Evolutionary conservation across 768 basidiomycete genomes (phyloP).

Genomic region (Leccinellum albellum): DNA sequence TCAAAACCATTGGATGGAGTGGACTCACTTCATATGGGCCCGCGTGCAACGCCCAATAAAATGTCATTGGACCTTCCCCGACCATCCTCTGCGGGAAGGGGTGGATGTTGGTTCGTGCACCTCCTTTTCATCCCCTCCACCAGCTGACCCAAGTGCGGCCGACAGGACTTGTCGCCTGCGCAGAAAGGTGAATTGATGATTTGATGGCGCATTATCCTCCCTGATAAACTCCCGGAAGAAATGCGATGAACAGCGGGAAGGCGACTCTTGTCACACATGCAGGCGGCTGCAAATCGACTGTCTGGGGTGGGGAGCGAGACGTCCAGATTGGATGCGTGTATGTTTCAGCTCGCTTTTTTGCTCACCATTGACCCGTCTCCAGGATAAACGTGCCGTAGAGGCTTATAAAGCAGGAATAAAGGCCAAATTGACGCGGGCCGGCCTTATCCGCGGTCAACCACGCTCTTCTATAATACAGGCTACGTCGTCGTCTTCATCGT

Average conservation of each 20-base stretch:
- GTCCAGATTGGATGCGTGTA: constrained; percentile 90
- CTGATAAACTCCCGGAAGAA: constrained; percentile 46
- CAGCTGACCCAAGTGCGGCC: constrained; percentile 7
- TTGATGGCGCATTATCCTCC: neutral
- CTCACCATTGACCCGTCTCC: constrained; percentile 15
- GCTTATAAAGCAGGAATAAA: constrained; percentile 83
- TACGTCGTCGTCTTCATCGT: constrained; percentile 20
- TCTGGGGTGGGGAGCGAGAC: constrained; percentile 78
- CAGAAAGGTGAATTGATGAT: constrained; percentile 56
- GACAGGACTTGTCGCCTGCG: constrained; percentile 78
- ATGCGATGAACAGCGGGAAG: constrained; percentile 84
- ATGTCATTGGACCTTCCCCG: constrained; percentile 50
- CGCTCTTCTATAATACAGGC: constrained; percentile 51
- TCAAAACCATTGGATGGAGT: constrained; percentile 35
- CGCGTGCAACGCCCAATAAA: constrained; percentile 44
- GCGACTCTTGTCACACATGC: constrained; percentile 78
- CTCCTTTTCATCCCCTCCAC: neutral
- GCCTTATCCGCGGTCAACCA: constrained; percentile 80
- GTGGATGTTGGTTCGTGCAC: constrained; percentile 71
- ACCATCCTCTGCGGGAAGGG: constrained; percentile 55
- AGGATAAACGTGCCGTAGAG: constrained; percentile 83
- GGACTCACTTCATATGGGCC: constrained; percentile 18
- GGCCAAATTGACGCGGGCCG: constrained; percentile 69
- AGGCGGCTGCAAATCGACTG: constrained; percentile 76
- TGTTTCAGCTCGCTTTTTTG: constrained; percentile 22